A percentile compares a stretch with the other conserved stretches of the same genome.
These are phyloP conservation scores for Ampelocalamus luodianensis DNA, from an alignment of 176 grass and related monocot genomes.

Conservation along the genomic window DNA sequence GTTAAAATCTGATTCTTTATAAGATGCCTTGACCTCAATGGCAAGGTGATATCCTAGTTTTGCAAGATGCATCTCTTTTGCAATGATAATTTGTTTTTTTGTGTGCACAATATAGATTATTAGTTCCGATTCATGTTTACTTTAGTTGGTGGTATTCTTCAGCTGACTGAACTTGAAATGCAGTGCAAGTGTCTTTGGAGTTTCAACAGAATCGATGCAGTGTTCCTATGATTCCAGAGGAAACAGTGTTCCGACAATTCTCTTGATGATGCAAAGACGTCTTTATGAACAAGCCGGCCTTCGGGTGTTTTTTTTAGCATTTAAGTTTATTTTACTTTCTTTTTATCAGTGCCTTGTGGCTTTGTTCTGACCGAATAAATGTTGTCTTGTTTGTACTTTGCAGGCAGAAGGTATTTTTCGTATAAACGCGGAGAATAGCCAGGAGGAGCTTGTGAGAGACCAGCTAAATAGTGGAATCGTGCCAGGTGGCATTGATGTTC, in stretches of 20 bases:
- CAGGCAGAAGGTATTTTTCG: constrained; percentile 85
- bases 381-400: constrained; percentile 28
- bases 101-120: not conserved
- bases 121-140: constrained; percentile 24
- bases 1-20: not conserved
- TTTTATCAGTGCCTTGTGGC: not conserved
- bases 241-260: constrained; percentile 76
- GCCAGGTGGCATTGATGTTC: constrained; percentile 73
- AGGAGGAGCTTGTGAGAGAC: constrained; percentile 75
- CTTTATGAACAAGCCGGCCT: constrained; percentile 80
- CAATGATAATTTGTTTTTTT: constrained; percentile 7
- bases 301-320: constrained; percentile 41
- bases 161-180: constrained; percentile 49
- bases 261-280: constrained; percentile 75
- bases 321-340: not conserved
- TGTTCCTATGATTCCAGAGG: constrained; percentile 72
- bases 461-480: constrained; percentile 75
- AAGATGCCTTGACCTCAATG: constrained; percentile 24
- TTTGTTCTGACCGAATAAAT: constrained; percentile 29
- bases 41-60: not conserved
- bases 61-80: not conserved
- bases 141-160: not conserved
- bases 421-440: constrained; percentile 82
- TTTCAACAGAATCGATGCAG: constrained; percentile 84
- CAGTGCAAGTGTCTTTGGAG: constrained; percentile 73